phyloP scores from a whole-genome alignment of 2,329 filamentous ascomycete species.

The Penicillium digitatum region DNA sequence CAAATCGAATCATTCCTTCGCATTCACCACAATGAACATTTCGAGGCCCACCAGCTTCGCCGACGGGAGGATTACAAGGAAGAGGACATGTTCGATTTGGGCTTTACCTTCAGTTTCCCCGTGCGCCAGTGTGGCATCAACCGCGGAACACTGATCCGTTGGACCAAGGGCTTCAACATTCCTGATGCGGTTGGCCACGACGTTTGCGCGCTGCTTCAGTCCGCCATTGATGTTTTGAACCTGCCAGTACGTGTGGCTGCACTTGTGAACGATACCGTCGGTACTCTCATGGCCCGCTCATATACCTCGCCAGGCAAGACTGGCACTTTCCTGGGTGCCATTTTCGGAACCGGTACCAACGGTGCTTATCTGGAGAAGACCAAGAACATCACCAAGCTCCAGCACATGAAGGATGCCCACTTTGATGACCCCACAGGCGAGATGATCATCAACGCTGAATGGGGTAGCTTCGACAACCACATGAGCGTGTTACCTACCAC shows the following conservation, averaged over 20 bases:
- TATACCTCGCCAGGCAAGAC: conserved; percentile 89
- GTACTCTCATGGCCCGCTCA: conserved; percentile 94
- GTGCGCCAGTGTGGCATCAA: conserved; percentile 93
- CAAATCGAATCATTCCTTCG: conserved; percentile 87
- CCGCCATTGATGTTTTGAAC: conserved; percentile 78
- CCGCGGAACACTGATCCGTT: conserved; percentile 87
- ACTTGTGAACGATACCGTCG: conserved; percentile 95
- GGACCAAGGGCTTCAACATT: conserved; percentile 99
- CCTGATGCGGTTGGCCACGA: conserved; percentile 91
- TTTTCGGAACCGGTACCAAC: conserved; percentile 96
- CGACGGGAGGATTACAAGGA: conserved; percentile 61
- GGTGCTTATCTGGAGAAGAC: conserved; percentile 96
- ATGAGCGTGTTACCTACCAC: conserved; percentile 84
- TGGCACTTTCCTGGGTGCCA: conserved; percentile 84
- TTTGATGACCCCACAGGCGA: conserved; percentile 79
- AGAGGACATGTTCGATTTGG: conserved; percentile 81
- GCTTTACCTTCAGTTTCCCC: conserved; percentile 99
- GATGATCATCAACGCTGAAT: conserved; percentile 98
- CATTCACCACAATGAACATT: conserved; percentile 83
- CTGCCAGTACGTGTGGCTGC: conserved; percentile 93
- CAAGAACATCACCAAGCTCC: conserved; percentile 73
- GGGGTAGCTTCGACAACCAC: conserved; percentile 96
- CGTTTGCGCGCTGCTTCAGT: conserved; percentile 83
- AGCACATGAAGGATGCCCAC: conserved; percentile 49
- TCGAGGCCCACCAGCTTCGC: conserved; percentile 64